Base-by-base conservation (phyloP, 2,329 filamentous ascomycete species). In the Myriosclerotinia curreyana region DNA sequence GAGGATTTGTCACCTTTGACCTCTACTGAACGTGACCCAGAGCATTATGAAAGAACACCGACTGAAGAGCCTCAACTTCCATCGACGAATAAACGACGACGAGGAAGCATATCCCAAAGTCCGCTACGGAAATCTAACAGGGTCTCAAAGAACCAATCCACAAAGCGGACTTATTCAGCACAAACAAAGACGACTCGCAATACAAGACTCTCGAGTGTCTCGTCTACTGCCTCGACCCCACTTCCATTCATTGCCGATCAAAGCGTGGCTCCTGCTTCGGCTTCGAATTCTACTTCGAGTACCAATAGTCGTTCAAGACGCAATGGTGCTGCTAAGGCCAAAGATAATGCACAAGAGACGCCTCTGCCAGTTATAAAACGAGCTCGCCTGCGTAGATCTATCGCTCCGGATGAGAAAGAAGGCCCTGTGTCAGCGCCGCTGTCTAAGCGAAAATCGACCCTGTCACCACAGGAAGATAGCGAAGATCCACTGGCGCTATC, bases 401-500 rank as follows among this genome's bases (percentile, higher is more conserved):
- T 46, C 7, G n/a, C 28, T 20, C 42, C 25, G 7, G 34, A n/a
- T 5, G 34, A 52, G 40, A 61, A 61, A 28, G 49, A 65, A 55
- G 25, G 8, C 9, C n/a, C 25, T 52, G 12, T 36, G 52, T 53
- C 66, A 14, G 66, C 66, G 22, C 58, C 68, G 48, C 42, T 65
- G 14, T 71, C 70, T 1, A 72, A 69, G 49, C 65, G 69, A 1
- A 66, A 69, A 50, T 72, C 69, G 5, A 59, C 54, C 7, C 49
- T 59, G 0, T 34, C 40, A 14, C 9, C 59, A 20, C 54, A 67
- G 25, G 67, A 69, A 12, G 63, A 60, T 20, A 73, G 71, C 40
- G 66, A 70, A 20, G 72, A 73, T 58, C 71, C 71, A 8, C 56
- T 70, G 31, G 64, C 70, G n/a, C 15, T 61, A 50, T 66, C 8